Percentiles rank a stretch among this genome's conserved stretches.
These are phyloP conservation scores for Aristolochia californica DNA, from an alignment of 164 flowering plant genomes.

Conservation along the genomic window DNA sequence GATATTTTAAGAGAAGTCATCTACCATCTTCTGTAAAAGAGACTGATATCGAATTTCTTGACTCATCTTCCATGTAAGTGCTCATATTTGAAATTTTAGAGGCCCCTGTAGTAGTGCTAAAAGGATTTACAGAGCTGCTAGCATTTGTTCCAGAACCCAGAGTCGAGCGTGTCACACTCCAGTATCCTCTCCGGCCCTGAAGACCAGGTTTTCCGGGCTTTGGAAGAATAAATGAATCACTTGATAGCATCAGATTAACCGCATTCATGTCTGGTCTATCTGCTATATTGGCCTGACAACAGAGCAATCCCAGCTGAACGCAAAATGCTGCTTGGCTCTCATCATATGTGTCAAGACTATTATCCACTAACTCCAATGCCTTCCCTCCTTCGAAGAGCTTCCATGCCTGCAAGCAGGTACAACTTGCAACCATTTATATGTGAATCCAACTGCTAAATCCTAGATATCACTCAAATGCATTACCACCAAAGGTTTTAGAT, in stretches of 20 bases:
- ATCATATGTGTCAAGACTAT: constrained; percentile 29
- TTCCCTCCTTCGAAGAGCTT: constrained; percentile 40
- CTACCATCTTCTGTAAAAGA: constrained; percentile 76
- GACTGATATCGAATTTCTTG: constrained; percentile 55
- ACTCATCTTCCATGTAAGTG: constrained; percentile 41
- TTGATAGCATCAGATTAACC: constrained; percentile 54
- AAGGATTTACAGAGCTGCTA: not conserved
- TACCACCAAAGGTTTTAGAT: no score
- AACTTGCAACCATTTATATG: no score
- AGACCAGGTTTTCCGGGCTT: constrained; percentile 67
- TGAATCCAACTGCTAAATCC: no score
- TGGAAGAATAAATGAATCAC: constrained; percentile 58
- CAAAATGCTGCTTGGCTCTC: constrained; percentile 52
- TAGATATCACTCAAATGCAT: no score
- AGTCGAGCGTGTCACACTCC: constrained; percentile 24
- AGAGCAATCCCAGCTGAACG: constrained; percentile 61
- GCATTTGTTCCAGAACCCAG: constrained; percentile 19
- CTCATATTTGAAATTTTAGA: constrained; percentile 25
- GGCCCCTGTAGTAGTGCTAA: constrained; percentile 15
- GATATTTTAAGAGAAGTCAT: constrained; percentile 10
- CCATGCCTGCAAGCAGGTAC: constrained; percentile 46
- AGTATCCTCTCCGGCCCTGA: constrained; percentile 58
- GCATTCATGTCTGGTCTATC: constrained; percentile 70
- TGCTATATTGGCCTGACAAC: constrained; percentile 54
- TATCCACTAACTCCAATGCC: constrained; percentile 41